These are phyloP conservation scores for Irpex rosettiformis DNA, from an alignment of 1,284 basidiomycete species.

Conservation along the genomic window DNA sequence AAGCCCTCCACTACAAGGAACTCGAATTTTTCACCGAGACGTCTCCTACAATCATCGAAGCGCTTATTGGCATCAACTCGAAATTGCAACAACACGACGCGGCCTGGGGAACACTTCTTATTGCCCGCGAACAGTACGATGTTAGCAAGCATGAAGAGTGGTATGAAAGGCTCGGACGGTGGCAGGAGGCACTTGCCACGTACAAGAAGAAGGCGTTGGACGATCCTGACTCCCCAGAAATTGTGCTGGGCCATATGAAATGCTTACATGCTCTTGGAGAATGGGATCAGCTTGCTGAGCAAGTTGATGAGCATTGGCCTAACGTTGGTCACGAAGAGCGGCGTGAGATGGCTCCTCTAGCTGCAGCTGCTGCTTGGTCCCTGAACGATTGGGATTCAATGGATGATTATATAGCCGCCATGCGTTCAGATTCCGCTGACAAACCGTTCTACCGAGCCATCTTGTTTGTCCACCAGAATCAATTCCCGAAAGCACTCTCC, in stretches of 20 bases:
- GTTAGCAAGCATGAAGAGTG: conserved; percentile 91
- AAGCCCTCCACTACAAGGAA: conserved; percentile 99
- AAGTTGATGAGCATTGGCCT: conserved; percentile 90
- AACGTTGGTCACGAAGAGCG: conserved; percentile 83
- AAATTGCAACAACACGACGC: conserved; percentile 96
- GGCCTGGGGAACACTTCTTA: conserved; percentile 90
- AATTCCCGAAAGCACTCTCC: conserved; percentile 86
- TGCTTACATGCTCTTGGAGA: conserved; percentile 97
- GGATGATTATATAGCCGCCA: conserved; percentile 95
- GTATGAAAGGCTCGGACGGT: conserved; percentile 96
- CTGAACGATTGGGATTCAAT: conserved; percentile 97
- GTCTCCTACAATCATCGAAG: conserved; percentile 87
- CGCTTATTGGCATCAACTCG: conserved; percentile 96
- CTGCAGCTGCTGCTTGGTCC: conserved; percentile 97
- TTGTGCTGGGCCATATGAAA: conserved; percentile 89
- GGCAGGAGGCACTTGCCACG: conserved; percentile 90
- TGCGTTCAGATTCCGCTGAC: conserved; percentile 94
- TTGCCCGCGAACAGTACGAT: conserved; percentile 84
- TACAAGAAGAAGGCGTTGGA: conserved; percentile 80
- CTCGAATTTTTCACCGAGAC: conserved; percentile 94
- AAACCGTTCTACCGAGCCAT: conserved; percentile 97
- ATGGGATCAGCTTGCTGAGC: conserved; percentile 90
- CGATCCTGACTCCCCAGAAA: conserved; percentile 69
- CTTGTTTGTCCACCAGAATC: conserved; percentile 93
- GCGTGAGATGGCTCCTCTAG: conserved; percentile 92